Evolutionary conservation across 768 basidiomycete genomes (phyloP).

Genomic region (Suillus hirtellus): DNA sequence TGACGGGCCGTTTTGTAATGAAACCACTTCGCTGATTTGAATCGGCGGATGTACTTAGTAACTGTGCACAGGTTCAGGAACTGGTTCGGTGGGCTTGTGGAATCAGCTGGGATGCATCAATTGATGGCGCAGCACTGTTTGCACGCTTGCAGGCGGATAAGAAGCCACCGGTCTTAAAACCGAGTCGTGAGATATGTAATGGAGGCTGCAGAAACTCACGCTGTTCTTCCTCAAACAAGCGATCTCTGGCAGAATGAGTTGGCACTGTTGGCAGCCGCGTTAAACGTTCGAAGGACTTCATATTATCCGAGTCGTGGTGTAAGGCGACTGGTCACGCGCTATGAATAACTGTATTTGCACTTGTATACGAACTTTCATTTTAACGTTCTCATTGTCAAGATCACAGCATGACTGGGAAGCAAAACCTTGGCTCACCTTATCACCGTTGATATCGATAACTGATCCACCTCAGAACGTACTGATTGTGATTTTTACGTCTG

Average conservation of each 20-base stretch:
- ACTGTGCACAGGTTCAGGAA: neutral
- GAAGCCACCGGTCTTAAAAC: neutral
- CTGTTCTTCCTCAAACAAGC: neutral
- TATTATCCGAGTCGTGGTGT: neutral
- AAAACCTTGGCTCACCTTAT: conserved; percentile 9
- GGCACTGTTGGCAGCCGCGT: neutral
- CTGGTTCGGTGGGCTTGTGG: neutral
- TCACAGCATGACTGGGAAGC: neutral
- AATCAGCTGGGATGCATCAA: neutral
- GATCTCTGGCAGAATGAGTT: neutral
- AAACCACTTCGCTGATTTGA: neutral
- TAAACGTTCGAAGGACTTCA: neutral
- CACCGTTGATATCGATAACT: conserved; percentile 24
- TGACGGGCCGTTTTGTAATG: neutral
- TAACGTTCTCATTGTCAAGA: neutral
- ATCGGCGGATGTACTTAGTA: neutral
- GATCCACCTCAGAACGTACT: conserved; percentile 48
- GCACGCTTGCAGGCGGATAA: neutral
- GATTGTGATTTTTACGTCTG: conserved; percentile 34
- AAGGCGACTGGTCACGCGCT: neutral
- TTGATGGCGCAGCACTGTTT: neutral
- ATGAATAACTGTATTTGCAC: neutral
- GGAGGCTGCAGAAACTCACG: neutral
- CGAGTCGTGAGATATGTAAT: neutral
- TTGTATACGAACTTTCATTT: neutral